Evolutionary conservation across 257 asterid genomes (phyloP).

Genomic region (Penstemon davidsonii): DNA sequence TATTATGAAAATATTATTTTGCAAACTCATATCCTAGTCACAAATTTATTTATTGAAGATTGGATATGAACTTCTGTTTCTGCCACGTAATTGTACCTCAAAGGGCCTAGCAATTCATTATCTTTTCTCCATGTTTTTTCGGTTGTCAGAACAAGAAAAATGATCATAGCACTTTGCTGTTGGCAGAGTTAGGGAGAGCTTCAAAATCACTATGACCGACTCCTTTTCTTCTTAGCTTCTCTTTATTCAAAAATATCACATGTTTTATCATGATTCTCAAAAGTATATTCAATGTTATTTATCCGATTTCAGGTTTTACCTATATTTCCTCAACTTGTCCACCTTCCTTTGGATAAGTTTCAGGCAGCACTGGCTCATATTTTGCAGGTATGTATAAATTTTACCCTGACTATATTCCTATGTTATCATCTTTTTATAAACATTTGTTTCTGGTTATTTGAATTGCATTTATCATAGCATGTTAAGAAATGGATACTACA

Average conservation of each 20-base stretch:
- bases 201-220: not conserved
- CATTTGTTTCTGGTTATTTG: conserved; percentile 9
- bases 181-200: conserved; percentile 17
- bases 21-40: not conserved
- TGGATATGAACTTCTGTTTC: not conserved
- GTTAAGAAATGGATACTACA: not conserved
- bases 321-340: conserved; percentile 83
- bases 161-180: conserved; percentile 5
- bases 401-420: conserved; percentile 8
- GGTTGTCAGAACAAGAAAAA: conserved; percentile 14
- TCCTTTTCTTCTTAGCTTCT: conserved; percentile 4
- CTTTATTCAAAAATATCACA: not conserved
- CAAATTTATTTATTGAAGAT: not conserved
- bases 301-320: conserved; percentile 72
- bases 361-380: conserved; percentile 96
- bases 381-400: conserved; percentile 61
- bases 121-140: not conserved
- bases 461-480: conserved; percentile 11
- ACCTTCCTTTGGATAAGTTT: conserved; percentile 88
- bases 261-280: conserved; percentile 9
- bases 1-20: not conserved
- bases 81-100: conserved; percentile 3
- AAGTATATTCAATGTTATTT: conserved; percentile 9
- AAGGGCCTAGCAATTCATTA: not conserved
- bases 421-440: conserved; percentile 8